Evolutionary conservation across 768 basidiomycete genomes (phyloP), one percentile per base, ranked within the genome.

Genomic region (Russula griseocarnosa): DNA sequence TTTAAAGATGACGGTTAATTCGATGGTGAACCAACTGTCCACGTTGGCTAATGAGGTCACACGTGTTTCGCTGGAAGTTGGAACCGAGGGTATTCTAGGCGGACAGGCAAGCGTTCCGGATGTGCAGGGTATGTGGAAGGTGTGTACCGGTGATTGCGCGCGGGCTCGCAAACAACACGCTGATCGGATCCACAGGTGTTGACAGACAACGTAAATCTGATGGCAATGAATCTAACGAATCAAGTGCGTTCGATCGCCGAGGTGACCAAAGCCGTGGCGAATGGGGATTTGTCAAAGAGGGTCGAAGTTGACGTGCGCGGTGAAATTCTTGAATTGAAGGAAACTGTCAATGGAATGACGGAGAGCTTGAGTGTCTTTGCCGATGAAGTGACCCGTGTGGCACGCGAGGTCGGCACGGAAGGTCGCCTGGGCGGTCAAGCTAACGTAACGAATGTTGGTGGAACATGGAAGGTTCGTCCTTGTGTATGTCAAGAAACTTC

Each of bases 301-400:
- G 94, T 97, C 71, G 87, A 87, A 62, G 92, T 96, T 67, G 89
- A 94, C 66, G 94, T 92, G 50, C 84, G 89, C 44, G 95, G 95
- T 16, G 94, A 98, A 79, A 97, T 98, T 73, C 76, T 90, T 65
- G 90, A 93, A 73, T 74, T 92, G 76, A 90, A 92, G 76, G 87
- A 91, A 74, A 98, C 94, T 1, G 94, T 98, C 47, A 98, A 98
- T 71, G 88, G 85, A 59, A 98, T 98, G 95, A 97, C 94, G 16
- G 90, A 86, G 76, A 86, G 84, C 71, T 73, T 93, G 74, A 90
- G 88, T 69, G 80, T 92, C 47, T 93, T 94, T 73, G 92, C 92
- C 0, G 89, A 90, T 69, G 92, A 93, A 75, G 83, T 86, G 61
- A 85, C 85, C 38, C 80, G 95, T 60, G 95, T 98, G 36, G 97